phyloP scores from a whole-genome alignment of 768 basidiomycete genomes.

The Leucocoprinus birnbaumii region DNA sequence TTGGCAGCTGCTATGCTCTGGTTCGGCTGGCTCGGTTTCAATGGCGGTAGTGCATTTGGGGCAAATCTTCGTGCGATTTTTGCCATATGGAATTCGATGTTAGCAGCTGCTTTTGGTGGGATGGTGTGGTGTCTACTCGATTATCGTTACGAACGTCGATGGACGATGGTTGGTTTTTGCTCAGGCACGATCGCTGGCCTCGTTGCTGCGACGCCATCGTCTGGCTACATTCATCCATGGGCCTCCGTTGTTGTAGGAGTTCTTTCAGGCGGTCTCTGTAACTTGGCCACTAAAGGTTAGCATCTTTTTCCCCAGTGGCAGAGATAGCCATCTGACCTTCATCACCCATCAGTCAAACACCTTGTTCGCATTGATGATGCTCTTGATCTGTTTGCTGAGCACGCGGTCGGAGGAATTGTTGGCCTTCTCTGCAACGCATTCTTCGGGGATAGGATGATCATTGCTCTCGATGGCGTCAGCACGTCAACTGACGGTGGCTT shows the following conservation, averaged over 20 bases:
- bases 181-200: slow-evolving; percentile 89
- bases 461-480: slow-evolving; percentile 67
- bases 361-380: slow-evolving; percentile 79
- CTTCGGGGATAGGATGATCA: slow-evolving; percentile 66
- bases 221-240: slow-evolving; percentile 79
- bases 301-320: not conserved
- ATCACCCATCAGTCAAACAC: slow-evolving; percentile 52
- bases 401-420: slow-evolving; percentile 81
- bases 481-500: slow-evolving; percentile 56
- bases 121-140: slow-evolving; percentile 83
- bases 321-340: slow-evolving; percentile 1
- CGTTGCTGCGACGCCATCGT: slow-evolving; percentile 86
- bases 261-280: slow-evolving; percentile 68
- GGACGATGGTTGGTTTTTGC: slow-evolving; percentile 91
- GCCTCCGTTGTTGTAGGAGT: slow-evolving; percentile 74
- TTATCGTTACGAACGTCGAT: slow-evolving; percentile 76
- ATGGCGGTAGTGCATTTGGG: slow-evolving; percentile 85
- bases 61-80: slow-evolving; percentile 85
- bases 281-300: slow-evolving; percentile 82
- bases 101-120: slow-evolving; percentile 79
- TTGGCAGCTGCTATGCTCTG: slow-evolving; percentile 66
- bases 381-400: slow-evolving; percentile 90
- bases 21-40: slow-evolving; percentile 91
- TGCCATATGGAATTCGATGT: slow-evolving; percentile 88
- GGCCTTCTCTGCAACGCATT: slow-evolving; percentile 73